These are phyloP conservation scores for Dactylellina haptotyla DNA, from an alignment of 2,329 filamentous ascomycete species.

Conservation along the genomic window DNA sequence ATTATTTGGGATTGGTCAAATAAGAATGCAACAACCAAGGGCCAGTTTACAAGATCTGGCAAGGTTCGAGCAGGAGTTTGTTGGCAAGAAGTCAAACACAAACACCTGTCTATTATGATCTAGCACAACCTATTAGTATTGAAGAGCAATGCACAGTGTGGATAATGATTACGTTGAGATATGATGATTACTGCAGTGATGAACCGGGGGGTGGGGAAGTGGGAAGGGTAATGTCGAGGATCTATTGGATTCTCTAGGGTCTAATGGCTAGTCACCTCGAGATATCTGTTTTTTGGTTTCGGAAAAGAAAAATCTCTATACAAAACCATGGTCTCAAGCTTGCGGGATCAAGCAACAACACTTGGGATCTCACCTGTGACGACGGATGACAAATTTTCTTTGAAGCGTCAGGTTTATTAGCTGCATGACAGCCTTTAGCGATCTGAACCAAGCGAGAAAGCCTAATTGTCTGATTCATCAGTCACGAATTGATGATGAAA, in stretches of 20 bases:
- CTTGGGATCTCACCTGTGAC: background rate
- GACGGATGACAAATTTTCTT: constrained; percentile 47
- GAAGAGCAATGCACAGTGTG: constrained; percentile 12
- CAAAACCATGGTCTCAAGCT: constrained; percentile 5
- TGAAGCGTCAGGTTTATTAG: constrained; percentile 31
- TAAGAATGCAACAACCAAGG: constrained; percentile 31
- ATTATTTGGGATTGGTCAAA: constrained; percentile 42
- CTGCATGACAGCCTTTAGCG: constrained; percentile 50
- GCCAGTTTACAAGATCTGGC: constrained; percentile 5
- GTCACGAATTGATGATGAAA: constrained; percentile 12
- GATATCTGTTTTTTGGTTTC: background rate
- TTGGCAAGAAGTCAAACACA: constrained; percentile 35
- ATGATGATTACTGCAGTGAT: constrained; percentile 19
- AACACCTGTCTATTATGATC: constrained; percentile 51
- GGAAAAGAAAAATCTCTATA: background rate
- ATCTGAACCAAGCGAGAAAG: constrained; percentile 46
- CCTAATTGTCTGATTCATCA: constrained; percentile 50
- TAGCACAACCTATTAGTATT: constrained; percentile 11
- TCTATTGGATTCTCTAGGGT: constrained; percentile 35
- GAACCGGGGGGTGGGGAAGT: constrained; percentile 21
- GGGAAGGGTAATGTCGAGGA: constrained; percentile 32
- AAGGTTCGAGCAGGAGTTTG: constrained; percentile 21
- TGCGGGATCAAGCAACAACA: constrained; percentile 26
- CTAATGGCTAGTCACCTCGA: background rate
- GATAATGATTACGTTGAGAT: constrained; percentile 40